Conservation (phyloP, 169 alveolate species). For the Theileria orientalis region DNA sequence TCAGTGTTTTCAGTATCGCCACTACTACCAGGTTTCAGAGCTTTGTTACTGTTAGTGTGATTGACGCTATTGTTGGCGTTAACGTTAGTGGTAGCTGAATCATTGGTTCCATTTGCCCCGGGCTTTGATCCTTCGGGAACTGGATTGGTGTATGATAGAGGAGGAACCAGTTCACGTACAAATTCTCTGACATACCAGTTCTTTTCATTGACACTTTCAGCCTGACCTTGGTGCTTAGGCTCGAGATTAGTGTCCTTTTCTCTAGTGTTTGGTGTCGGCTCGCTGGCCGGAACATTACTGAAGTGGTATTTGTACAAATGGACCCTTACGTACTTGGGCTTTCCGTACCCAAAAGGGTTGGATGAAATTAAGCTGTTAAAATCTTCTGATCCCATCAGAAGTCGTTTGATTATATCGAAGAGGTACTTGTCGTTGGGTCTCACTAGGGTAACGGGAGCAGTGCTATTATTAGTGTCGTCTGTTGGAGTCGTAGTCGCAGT, state of each 20-base stretch:
- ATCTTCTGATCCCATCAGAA: slow-evolving; percentile 23
- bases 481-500: too few species aligned
- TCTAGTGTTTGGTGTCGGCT: slow-evolving; percentile 20
- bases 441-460: neutral
- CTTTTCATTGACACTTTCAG: too few species aligned
- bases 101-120: neutral
- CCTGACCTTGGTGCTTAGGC: slow-evolving; percentile 30
- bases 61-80: neutral
- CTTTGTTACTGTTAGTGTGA: neutral
- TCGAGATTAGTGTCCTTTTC: slow-evolving; percentile 9
- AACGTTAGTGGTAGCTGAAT: neutral
- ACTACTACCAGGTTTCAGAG: neutral
- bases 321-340: slow-evolving; percentile 58
- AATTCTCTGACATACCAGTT: too few species aligned
- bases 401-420: slow-evolving; percentile 10
- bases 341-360: slow-evolving; percentile 39
- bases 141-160: neutral
- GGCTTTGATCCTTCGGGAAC: neutral
- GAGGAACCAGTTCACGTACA: neutral
- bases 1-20: neutral
- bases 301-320: slow-evolving; percentile 35
- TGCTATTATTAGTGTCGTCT: neutral
- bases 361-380: slow-evolving; percentile 2
- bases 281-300: slow-evolving; percentile 4
- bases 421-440: neutral